Evolutionary conservation across 2,329 filamentous ascomycete species (phyloP), one percentile per base, ranked within the genome.

Genomic region (Capronia epimyces): DNA sequence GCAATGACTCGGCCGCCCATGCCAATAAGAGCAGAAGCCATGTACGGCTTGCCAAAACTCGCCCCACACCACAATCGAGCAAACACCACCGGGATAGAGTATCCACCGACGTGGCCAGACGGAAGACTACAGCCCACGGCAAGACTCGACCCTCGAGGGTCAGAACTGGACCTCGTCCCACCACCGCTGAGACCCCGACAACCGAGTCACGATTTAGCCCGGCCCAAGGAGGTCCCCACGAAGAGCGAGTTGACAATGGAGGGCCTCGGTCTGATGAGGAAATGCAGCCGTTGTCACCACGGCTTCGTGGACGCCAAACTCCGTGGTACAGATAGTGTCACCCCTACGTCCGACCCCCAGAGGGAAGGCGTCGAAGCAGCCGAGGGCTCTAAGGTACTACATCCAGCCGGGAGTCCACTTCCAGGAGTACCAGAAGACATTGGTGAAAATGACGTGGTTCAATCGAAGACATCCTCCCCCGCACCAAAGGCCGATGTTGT

Each of bases 271-370:
- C 46, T 55, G 49, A 48, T 53, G 49, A 56, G 53, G 53, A 60
- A 50, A 49, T 60, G 58, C 56, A 59, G 53, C 43, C 48, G 47
- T 43, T 60, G 58, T 50, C 46, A 50, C 24, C 46, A 57, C 34
- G 52, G 53, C 13, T 56, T 58, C 50, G 51, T 58, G 32, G 52
- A 47, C 46, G 51, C 49, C 53, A 52, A 57, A 39, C 42, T 31
- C 45, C 56, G 25, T 43, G 43, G 44, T 51, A 51, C 27, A 12
- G 51, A 50, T 56, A 46, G 56, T 53, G 48, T 46, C 55, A 56
- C 32, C 52, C 53, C 29, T 53, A 56, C 27, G 39, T 53, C 42
- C 43, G 54, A 25, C 45, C 54, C 9, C 40, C 57, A 46, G 50
- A 57, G 40, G 34, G 34, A 40, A 24, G 31, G 13, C 39, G 46